Evolutionary conservation across 148 eudicot genomes (phyloP).

Genomic region (Cornus florida): DNA sequence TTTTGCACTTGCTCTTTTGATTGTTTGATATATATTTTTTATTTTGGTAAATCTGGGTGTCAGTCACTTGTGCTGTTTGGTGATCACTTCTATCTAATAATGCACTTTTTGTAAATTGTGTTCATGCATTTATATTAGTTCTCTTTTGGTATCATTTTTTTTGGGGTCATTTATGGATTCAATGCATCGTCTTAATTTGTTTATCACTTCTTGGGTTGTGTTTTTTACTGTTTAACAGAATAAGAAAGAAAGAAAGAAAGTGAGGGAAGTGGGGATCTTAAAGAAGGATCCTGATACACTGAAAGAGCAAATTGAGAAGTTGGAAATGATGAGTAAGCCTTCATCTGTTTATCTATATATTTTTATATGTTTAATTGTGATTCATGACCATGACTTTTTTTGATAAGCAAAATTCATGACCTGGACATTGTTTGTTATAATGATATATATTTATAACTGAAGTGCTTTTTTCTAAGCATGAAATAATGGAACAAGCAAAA

Average conservation of each 20-base stretch:
- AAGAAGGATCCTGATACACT: conserved; percentile 95
- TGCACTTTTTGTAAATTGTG: not conserved
- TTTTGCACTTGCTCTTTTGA: too few relatives aligned
- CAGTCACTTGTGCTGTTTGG: too few relatives aligned
- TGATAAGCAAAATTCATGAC: too few relatives aligned
- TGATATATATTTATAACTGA: not conserved
- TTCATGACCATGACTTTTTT: too few relatives aligned
- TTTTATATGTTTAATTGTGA: too few relatives aligned
- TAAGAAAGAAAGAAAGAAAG: conserved; percentile 96
- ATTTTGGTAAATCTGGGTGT: too few relatives aligned
- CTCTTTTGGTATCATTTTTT: not conserved
- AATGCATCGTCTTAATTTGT: not conserved
- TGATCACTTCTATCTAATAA: not conserved
- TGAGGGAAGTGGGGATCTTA: conserved; percentile 93
- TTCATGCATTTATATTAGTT: conserved; percentile 28
- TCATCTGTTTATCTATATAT: not conserved
- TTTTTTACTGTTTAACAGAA: conserved; percentile 61
- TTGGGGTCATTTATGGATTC: conserved; percentile 26
- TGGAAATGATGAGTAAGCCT: conserved; percentile 91
- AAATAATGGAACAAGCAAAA: too few relatives aligned
- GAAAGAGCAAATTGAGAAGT: conserved; percentile 84
- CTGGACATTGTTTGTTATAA: not conserved
- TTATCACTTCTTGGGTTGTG: conserved; percentile 16
- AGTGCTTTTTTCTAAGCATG: too few relatives aligned
- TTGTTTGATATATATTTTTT: too few relatives aligned